Percentiles rank a stretch among this genome's conserved stretches.
These are phyloP conservation scores for Curvularia sp. DNA, from an alignment of 2,329 filamentous ascomycete species.

Conservation along the genomic window DNA sequence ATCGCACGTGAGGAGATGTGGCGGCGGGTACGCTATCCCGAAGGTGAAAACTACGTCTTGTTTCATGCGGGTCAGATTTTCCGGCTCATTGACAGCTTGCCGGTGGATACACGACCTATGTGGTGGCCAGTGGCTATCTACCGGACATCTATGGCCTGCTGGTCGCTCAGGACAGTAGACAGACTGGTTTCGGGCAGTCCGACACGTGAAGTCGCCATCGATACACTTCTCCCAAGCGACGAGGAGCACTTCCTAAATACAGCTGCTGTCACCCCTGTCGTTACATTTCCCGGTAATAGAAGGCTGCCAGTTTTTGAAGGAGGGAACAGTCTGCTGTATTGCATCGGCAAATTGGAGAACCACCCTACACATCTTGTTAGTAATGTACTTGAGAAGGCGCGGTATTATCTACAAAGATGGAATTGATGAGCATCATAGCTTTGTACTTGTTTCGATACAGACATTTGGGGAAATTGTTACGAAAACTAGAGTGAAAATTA, in stretches of 20 bases:
- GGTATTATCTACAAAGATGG: constrained; percentile 11
- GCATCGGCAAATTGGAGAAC: constrained; percentile 10
- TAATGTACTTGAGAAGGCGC: constrained; percentile 2
- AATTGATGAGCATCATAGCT: background rate
- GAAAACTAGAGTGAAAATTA: background rate
- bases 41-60: constrained; percentile 12
- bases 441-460: background rate
- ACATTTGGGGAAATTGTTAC: background rate
- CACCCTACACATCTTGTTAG: constrained; percentile 5
- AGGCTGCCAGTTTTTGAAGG: constrained; percentile 3
- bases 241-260: constrained; percentile 9
- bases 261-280: constrained; percentile 3
- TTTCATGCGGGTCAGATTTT: constrained; percentile 17
- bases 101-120: constrained; percentile 7
- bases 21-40: constrained; percentile 11
- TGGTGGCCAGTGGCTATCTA: constrained; percentile 17
- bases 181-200: background rate
- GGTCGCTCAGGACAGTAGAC: constrained; percentile 10
- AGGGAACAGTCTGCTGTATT: constrained; percentile 7
- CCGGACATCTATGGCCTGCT: constrained; percentile 13
- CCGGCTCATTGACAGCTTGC: constrained; percentile 8
- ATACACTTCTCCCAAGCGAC: constrained; percentile 5
- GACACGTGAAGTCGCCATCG: constrained; percentile 5
- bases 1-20: constrained; percentile 10
- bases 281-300: constrained; percentile 2